A percentile compares a stretch with the other conserved stretches of the same genome.
phyloP scores from a whole-genome alignment of 2,329 filamentous ascomycete species.

The Aspergillus pseudotamarii region DNA sequence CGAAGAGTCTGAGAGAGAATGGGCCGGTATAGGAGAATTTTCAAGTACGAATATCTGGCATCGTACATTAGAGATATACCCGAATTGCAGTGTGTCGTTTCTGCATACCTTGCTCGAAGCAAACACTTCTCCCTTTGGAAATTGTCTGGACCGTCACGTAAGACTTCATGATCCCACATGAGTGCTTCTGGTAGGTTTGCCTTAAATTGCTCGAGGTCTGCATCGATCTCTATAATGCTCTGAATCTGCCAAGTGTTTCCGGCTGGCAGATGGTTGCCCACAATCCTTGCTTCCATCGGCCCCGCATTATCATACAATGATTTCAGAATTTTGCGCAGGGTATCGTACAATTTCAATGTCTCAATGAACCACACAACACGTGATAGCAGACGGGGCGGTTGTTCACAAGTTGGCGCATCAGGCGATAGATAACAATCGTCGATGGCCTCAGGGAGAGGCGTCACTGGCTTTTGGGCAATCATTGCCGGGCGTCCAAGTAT shows the following conservation, averaged over 20 bases:
- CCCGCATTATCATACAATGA: neutral
- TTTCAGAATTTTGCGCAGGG: neutral
- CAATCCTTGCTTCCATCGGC: neutral
- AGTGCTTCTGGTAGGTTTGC: neutral
- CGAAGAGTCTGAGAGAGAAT: neutral
- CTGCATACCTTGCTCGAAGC: neutral
- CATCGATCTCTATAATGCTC: neutral
- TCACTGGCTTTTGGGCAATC: neutral
- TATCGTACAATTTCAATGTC: neutral
- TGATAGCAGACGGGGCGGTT: neutral
- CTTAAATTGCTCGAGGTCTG: neutral
- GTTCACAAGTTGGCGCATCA: neutral
- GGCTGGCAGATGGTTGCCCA: neutral
- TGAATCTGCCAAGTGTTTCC: neutral
- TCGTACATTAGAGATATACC: neutral
- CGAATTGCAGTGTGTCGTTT: neutral
- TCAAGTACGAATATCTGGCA: neutral
- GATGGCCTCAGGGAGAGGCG: neutral
- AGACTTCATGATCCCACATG: neutral
- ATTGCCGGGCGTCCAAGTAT: conserved; percentile 6
- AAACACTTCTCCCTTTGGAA: neutral
- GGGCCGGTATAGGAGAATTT: neutral
- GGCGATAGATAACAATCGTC: neutral
- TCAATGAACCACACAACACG: neutral
- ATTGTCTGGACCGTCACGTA: neutral